Base-by-base conservation (phyloP, 331 rosid genomes). In the Saraca asoca region DNA sequence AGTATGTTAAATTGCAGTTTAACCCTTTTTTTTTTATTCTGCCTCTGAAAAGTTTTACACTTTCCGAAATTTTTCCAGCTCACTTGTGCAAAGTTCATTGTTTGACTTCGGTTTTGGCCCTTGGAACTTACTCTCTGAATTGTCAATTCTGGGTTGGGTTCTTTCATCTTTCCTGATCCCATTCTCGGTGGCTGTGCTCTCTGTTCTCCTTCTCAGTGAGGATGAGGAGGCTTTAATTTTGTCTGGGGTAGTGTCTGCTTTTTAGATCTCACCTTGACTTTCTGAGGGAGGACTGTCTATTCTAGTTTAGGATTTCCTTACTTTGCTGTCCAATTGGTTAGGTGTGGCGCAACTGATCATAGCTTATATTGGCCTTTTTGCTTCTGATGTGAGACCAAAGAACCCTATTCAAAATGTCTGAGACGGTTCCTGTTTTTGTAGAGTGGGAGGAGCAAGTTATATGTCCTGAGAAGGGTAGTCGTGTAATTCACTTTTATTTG, bases 381-480 rank as follows among this genome's bases (percentile, higher is more conserved):
- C 64, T 70, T 58, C 52, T 54, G 46, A 69, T 74, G 77, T 75
- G 76, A 57, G 51, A 51, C 20, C n/a, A 58, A 20, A 24, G 68
- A 58, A 7, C 16, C 38, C 42, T 18, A 11, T 11, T 48, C 52
- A 68, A 60, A 70, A 81, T 87, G 87, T 60, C 81, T 53, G 59
- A 14, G 75, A 64, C 46, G 46, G 70, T 66, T 43, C 69, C 73
- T 44, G 60, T 57, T 66, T 90, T 87, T 64, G 88, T 87, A 79
- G 52, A 84, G 14, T 90, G 96, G 96, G 91, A 90, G 78, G 96
- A 87, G 84, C 81, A 70, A 66, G 81, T 83, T 70, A 51, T 87
- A 73, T 81, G 90, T 62, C 90, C 75, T 41, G 96, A 85, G 58
- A 85, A 87, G 37, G 96, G 96, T 50, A 85, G 66, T 56, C 96